Evolutionary conservation across 305 asterid species (phyloP).

Genomic region (Rubia tinctorum): DNA sequence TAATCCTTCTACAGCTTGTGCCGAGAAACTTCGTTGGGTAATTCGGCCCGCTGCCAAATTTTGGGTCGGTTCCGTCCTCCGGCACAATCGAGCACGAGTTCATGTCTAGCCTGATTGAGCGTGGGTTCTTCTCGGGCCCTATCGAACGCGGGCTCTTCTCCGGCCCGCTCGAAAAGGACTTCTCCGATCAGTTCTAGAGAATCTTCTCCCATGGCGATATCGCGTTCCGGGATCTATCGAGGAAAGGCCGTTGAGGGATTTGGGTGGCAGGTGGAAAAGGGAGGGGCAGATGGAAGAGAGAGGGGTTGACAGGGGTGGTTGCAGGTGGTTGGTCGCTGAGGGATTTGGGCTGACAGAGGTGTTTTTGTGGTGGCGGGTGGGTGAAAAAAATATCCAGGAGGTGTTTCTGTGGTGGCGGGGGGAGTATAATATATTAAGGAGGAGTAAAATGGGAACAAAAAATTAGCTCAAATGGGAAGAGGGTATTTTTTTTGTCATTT

Average conservation of each 20-base stretch:
- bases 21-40: slow-evolving; percentile 52
- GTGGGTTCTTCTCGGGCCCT: slow-evolving; percentile 86
- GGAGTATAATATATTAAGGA: no score
- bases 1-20: slow-evolving; percentile 80
- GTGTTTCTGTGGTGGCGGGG: no score
- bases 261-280: no score
- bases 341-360: no score
- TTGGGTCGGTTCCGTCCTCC: slow-evolving; percentile 42
- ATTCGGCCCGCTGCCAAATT: slow-evolving; percentile 55
- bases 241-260: slow-evolving; percentile 37
- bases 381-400: no score
- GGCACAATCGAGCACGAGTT: slow-evolving; percentile 67
- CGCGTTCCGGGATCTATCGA: slow-evolving; percentile 55
- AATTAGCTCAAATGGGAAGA: no score
- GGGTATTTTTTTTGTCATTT: no score
- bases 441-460: no score
- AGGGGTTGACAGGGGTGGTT: no score
- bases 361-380: no score
- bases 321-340: no score
- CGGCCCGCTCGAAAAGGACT: slow-evolving; percentile 67
- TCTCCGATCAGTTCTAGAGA: slow-evolving; percentile 57
- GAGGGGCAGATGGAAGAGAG: no score
- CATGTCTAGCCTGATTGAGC: slow-evolving; percentile 85
- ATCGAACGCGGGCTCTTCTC: slow-evolving; percentile 66
- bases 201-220: slow-evolving; percentile 82